A percentile compares a stretch with the other conserved stretches of the same genome.
Evolutionary conservation across 352 stramenopile genomes (phyloP).

Genomic region (Phytophthora fragariae): DNA sequence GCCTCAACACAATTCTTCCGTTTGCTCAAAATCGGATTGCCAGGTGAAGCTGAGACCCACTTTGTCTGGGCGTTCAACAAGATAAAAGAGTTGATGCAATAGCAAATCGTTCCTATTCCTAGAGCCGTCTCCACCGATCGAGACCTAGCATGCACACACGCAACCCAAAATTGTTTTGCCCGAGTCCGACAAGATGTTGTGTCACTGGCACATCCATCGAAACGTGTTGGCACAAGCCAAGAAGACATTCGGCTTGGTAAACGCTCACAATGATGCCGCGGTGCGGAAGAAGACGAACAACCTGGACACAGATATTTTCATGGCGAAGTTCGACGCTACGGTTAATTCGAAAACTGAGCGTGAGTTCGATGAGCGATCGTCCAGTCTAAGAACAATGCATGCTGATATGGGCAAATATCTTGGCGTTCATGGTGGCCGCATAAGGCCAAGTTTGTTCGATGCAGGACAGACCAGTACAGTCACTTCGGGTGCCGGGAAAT

Average conservation of each 20-base stretch:
- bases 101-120: neutral
- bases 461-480: neutral
- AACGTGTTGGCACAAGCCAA: neutral
- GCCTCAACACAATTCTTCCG: slow-evolving; percentile 10
- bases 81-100: neutral
- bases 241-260: neutral
- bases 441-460: neutral
- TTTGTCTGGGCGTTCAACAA: neutral
- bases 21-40: neutral
- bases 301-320: neutral
- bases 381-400: neutral
- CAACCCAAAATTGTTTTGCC: neutral
- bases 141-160: slow-evolving; percentile 5
- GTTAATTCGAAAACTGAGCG: neutral
- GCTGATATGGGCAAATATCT: neutral
- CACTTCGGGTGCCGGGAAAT: neutral
- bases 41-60: slow-evolving; percentile 4
- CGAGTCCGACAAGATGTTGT: neutral
- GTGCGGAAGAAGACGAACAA: neutral
- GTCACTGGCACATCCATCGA: neutral
- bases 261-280: neutral
- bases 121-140: neutral
- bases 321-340: neutral
- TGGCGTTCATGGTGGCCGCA: neutral
- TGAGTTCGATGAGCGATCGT: neutral